Percentiles rank a stretch among this genome's conserved stretches.
Conservation (phyloP, 805 yeast species). For the Clavispora fructus region DNA sequence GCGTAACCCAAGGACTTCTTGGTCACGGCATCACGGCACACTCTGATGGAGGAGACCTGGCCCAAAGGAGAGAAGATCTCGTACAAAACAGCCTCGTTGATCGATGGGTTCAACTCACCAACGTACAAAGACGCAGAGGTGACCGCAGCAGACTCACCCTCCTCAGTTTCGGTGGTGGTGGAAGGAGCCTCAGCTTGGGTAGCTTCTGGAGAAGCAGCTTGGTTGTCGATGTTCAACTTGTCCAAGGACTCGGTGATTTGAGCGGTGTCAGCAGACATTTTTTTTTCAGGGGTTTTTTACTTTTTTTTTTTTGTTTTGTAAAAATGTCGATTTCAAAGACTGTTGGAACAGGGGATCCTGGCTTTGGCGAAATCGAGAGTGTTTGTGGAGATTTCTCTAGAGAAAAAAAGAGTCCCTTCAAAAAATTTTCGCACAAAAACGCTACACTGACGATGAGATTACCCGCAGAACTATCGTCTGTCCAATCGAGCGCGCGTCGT, state of each 20-base stretch:
- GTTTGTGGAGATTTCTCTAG: conserved; percentile 15
- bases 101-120: conserved; percentile 91
- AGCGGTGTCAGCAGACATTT: conserved; percentile 37
- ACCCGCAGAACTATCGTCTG: conserved; percentile 1
- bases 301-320: conserved; percentile 9
- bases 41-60: conserved; percentile 93
- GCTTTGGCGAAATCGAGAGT: neutral
- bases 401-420: conserved; percentile 6
- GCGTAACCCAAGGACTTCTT: conserved; percentile 97
- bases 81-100: conserved; percentile 89
- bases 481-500: neutral
- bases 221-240: conserved; percentile 39
- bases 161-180: conserved; percentile 26
- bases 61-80: conserved; percentile 95
- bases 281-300: conserved; percentile 8
- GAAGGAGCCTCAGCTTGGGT: conserved; percentile 23
- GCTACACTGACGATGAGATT: conserved; percentile 2
- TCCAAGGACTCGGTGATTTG: conserved; percentile 45
- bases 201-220: conserved; percentile 24
- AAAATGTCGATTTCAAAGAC: conserved; percentile 4
- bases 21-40: conserved; percentile 97
- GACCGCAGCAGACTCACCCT: conserved; percentile 39
- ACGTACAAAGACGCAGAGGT: conserved; percentile 86
- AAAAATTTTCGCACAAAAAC: conserved; percentile 8
- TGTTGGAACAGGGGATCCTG: conserved; percentile 2